These are phyloP conservation scores for Rhodotorula diobovata DNA, from an alignment of 768 basidiomycete species.

Conservation along the genomic window DNA sequence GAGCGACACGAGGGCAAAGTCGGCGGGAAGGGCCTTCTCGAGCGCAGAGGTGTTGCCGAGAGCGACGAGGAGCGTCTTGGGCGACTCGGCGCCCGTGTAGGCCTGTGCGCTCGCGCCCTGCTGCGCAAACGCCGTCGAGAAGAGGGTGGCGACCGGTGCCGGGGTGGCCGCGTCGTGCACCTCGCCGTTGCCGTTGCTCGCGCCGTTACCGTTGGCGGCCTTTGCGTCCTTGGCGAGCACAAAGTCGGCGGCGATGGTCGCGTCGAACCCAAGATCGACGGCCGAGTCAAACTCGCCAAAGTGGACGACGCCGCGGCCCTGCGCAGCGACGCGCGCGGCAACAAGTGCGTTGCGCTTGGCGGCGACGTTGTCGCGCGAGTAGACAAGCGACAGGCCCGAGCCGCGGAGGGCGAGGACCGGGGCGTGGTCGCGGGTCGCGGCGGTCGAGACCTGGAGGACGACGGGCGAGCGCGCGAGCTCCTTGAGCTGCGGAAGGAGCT, in stretches of 20 bases:
- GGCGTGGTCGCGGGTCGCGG: slow-evolving; percentile 58
- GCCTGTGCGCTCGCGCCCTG: slow-evolving; percentile 56
- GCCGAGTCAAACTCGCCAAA: slow-evolving; percentile 55
- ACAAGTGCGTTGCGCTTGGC: slow-evolving; percentile 87
- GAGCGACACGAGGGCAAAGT: slow-evolving; percentile 48
- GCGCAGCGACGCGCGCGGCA: slow-evolving; percentile 70
- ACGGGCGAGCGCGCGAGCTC: slow-evolving; percentile 63
- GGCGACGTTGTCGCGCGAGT: slow-evolving; percentile 70
- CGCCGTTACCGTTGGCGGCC: slow-evolving; percentile 7
- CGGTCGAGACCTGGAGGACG: slow-evolving; percentile 66
- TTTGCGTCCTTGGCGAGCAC: slow-evolving; percentile 7
- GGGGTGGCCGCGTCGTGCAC: slow-evolving; percentile 10
- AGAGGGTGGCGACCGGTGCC: slow-evolving; percentile 22
- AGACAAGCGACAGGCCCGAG: slow-evolving; percentile 72
- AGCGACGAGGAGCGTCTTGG: slow-evolving; percentile 67
- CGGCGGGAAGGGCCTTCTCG: slow-evolving; percentile 51
- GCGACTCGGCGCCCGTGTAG: slow-evolving; percentile 55
- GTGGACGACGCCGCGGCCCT: slow-evolving; percentile 73
- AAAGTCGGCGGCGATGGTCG: slow-evolving; percentile 19
- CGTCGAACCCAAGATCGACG: slow-evolving; percentile 29
- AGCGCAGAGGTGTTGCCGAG: slow-evolving; percentile 54
- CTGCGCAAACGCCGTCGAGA: slow-evolving; percentile 39
- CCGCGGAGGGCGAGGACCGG: slow-evolving; percentile 71
- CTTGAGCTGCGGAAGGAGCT: slow-evolving; percentile 41
- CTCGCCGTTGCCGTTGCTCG: slow-evolving; percentile 44